Percentiles rank a stretch among this genome's conserved stretches.
Conservation (phyloP, 2,329 filamentous ascomycete genomes). For the Aspergillus sp. region DNA sequence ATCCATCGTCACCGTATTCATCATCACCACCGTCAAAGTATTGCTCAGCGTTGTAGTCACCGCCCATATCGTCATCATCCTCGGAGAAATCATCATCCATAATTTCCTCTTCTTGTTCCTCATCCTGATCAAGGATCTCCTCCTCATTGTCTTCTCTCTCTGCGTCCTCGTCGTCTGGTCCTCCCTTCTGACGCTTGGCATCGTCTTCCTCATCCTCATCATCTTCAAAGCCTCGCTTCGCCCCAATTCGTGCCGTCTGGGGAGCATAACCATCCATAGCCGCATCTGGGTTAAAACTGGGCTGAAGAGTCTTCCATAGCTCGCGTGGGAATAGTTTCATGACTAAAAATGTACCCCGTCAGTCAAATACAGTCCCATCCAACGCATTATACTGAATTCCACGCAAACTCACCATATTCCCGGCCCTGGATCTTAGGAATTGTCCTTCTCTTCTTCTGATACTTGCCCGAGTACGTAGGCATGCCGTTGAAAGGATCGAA, state of each 20-base stretch:
- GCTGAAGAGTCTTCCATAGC: conserved; percentile 52
- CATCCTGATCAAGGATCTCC: conserved; percentile 31
- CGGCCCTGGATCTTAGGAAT: conserved; percentile 52
- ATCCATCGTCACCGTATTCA: conserved; percentile 51
- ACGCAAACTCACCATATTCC: conserved; percentile 47
- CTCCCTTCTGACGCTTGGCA: conserved; percentile 27
- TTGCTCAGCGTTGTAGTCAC: conserved; percentile 61
- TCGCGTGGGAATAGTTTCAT: conserved; percentile 57
- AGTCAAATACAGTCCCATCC: not conserved
- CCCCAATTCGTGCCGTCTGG: conserved; percentile 9
- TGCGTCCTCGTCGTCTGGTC: conserved; percentile 28
- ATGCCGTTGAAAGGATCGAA: conserved; percentile 61
- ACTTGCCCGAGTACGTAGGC: conserved; percentile 56
- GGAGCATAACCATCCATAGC: conserved; percentile 24
- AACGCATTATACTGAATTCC: not conserved
- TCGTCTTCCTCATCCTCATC: conserved; percentile 40
- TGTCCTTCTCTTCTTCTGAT: conserved; percentile 51
- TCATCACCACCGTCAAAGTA: conserved; percentile 60
- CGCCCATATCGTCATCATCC: conserved; percentile 55
- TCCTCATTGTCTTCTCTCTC: conserved; percentile 25
- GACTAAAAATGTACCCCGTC: conserved; percentile 31
- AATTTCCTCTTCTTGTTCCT: conserved; percentile 49
- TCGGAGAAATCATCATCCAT: conserved; percentile 57
- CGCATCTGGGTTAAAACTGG: conserved; percentile 34
- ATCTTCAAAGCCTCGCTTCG: conserved; percentile 40